A percentile compares a stretch with the other conserved stretches of the same genome.
Evolutionary conservation across 139 green algal genomes (phyloP).

Genomic region (Chlamydomonas incerta): DNA sequence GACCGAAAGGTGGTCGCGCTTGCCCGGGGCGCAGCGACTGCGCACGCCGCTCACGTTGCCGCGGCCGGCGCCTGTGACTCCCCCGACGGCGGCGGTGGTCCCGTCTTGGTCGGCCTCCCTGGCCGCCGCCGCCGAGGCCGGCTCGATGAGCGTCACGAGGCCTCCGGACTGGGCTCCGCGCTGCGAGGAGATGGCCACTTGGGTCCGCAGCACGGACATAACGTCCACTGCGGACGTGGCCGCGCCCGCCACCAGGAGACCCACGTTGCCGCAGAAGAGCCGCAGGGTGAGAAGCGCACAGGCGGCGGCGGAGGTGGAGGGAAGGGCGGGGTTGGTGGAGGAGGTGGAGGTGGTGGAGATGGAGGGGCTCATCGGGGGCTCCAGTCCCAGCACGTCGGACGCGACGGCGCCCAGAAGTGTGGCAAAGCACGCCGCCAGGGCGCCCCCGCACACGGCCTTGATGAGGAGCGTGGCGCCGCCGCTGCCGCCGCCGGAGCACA

Average conservation of each 20-base stretch:
- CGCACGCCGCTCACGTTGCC: background rate
- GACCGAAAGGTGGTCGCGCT: slow-evolving; percentile 24
- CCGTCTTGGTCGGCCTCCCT: too few species aligned
- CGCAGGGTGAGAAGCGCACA: background rate
- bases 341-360: too few species aligned
- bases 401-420: background rate
- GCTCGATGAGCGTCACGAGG: background rate
- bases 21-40: slow-evolving; percentile 20
- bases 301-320: background rate
- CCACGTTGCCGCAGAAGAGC: slow-evolving; percentile 27
- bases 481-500: background rate
- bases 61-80: background rate
- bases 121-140: background rate
- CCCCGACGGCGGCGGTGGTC: background rate
- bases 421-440: background rate
- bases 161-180: slow-evolving; percentile 21
- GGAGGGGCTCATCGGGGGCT: background rate
- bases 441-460: background rate
- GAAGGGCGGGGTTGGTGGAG: too few species aligned
- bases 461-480: background rate
- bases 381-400: slow-evolving; percentile 1
- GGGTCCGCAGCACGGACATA: slow-evolving; percentile 1
- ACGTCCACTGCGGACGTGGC: background rate
- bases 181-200: slow-evolving; percentile 29
- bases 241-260: slow-evolving; percentile 1